Conservation (phyloP, 2,329 filamentous ascomycete species). For the Neofusicoccum cordaticola region DNA sequence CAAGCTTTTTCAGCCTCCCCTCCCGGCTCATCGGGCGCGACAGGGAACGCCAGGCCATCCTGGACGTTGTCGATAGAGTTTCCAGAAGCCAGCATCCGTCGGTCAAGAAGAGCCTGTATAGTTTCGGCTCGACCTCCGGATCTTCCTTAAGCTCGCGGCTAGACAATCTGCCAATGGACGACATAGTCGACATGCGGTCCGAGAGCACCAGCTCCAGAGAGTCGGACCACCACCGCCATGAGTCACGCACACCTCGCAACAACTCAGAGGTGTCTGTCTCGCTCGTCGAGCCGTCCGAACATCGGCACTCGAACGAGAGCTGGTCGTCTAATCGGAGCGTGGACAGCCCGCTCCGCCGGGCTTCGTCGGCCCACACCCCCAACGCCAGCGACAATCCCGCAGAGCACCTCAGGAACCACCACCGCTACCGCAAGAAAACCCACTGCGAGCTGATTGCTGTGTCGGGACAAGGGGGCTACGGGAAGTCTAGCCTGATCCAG, state of each 20-base stretch:
- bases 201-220: constrained; percentile 55
- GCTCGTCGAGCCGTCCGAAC: background rate
- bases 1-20: constrained; percentile 87
- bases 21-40: constrained; percentile 76
- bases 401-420: background rate
- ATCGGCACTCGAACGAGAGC: constrained; percentile 15
- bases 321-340: constrained; percentile 3
- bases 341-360: background rate
- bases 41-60: constrained; percentile 66
- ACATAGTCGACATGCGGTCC: constrained; percentile 40
- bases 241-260: constrained; percentile 14
- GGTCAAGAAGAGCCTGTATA: constrained; percentile 43
- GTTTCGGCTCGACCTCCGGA: constrained; percentile 50
- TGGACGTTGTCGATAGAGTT: constrained; percentile 70
- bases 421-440: constrained; percentile 29
- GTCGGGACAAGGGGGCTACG: constrained; percentile 55
- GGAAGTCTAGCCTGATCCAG: constrained; percentile 60
- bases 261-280: constrained; percentile 15
- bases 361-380: constrained; percentile 6
- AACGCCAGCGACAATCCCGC: constrained; percentile 2
- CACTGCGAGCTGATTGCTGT: constrained; percentile 62
- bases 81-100: constrained; percentile 58
- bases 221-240: constrained; percentile 36
- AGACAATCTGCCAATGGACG: constrained; percentile 35
- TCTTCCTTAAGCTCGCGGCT: constrained; percentile 18